A percentile compares a stretch with the other conserved stretches of the same genome.
Evolutionary conservation across 768 basidiomycete genomes (phyloP).

Genomic region (Boletus tylopilopsis): DNA sequence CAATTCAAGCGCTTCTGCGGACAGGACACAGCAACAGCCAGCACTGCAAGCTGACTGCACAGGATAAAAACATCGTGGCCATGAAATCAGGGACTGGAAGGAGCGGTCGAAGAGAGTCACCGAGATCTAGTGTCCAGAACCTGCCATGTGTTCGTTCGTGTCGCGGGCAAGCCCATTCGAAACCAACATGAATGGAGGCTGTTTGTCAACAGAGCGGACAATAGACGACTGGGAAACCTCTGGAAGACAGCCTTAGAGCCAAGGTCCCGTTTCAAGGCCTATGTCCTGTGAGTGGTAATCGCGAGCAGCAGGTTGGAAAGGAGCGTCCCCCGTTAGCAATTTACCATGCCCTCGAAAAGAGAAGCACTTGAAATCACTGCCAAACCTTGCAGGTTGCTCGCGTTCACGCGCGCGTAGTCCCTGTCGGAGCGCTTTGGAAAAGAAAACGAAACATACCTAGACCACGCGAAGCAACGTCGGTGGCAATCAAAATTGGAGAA

Average conservation of each 20-base stretch:
- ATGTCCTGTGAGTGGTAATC: conserved; percentile 25
- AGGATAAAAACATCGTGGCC: conserved; percentile 22
- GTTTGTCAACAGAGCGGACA: conserved; percentile 19
- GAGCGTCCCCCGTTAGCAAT: conserved; percentile 17
- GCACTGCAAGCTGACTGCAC: conserved; percentile 15
- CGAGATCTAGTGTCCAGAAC: conserved; percentile 23
- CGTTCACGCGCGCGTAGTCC: conserved; percentile 32
- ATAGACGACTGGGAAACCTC: conserved; percentile 21
- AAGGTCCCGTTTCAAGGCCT: conserved; percentile 21
- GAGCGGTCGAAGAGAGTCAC: conserved; percentile 23
- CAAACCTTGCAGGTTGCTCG: conserved; percentile 29
- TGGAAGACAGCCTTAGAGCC: conserved; percentile 12
- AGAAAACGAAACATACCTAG: conserved; percentile 78
- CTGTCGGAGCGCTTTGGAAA: conserved; percentile 32
- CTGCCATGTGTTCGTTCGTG: conserved; percentile 21
- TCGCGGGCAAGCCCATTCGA: conserved; percentile 20
- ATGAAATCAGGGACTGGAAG: conserved; percentile 22
- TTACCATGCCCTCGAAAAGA: conserved; percentile 19
- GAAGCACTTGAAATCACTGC: conserved; percentile 22
- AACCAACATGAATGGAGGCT: conserved; percentile 21
- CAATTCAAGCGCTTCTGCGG: conserved; percentile 31
- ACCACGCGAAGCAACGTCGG: conserved; percentile 99
- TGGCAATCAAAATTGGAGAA: conserved; percentile 96
- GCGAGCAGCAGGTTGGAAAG: conserved; percentile 21
- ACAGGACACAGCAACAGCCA: conserved; percentile 25